Conservation (phyloP, 805 yeast species). For the Saccharomyces jurei region DNA sequence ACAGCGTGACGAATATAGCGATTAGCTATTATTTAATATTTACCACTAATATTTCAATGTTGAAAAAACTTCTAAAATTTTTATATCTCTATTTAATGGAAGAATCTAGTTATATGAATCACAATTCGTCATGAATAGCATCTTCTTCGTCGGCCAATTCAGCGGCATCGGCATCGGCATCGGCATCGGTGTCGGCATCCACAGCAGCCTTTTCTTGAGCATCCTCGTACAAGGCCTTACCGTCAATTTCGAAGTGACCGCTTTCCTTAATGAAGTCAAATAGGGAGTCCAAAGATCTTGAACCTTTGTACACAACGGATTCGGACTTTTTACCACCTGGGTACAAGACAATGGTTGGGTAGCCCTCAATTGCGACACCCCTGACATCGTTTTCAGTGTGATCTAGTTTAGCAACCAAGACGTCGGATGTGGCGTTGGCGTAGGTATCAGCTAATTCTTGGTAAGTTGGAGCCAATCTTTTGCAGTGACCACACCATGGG, state of each 20-base stretch:
- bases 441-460: conserved; percentile 76
- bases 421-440: conserved; percentile 42
- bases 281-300: conserved; percentile 67
- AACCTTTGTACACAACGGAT: conserved; percentile 58
- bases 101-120: neutral
- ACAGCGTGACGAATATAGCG: neutral
- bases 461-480: conserved; percentile 80
- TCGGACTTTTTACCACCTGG: conserved; percentile 74
- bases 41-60: too few species aligned
- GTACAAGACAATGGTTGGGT: conserved; percentile 86
- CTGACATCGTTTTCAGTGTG: conserved; percentile 81
- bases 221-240: conserved; percentile 29
- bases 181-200: conserved; percentile 10
- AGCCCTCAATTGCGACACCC: conserved; percentile 72
- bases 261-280: conserved; percentile 61
- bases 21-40: neutral
- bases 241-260: conserved; percentile 59
- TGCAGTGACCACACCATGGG: conserved; percentile 98
- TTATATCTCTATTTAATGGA: neutral
- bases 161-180: conserved; percentile 12
- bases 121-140: conserved; percentile 24
- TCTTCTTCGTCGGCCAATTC: conserved; percentile 12
- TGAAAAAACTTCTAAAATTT: neutral
- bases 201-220: conserved; percentile 13
- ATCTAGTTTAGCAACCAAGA: conserved; percentile 78